These are phyloP conservation scores for Microascus cirrosus DNA, from an alignment of 2,329 filamentous ascomycete species.

Conservation along the genomic window DNA sequence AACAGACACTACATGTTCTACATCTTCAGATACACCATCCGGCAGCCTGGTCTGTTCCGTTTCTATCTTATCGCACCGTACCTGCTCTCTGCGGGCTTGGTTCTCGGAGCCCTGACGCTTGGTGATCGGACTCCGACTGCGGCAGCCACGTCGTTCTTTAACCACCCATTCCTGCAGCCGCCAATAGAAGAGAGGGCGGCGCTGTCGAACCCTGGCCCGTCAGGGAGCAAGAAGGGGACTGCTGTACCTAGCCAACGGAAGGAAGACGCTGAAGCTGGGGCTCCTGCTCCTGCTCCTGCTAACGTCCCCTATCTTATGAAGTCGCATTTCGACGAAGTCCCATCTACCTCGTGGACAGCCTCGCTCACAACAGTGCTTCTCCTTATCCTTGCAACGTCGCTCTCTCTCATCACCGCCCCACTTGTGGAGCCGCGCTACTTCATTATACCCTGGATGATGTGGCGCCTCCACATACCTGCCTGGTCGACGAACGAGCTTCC, in stretches of 20 bases:
- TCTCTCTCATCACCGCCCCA: slow-evolving; percentile 79
- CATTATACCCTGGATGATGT: slow-evolving; percentile 89
- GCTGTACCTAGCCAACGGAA: background rate
- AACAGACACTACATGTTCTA: slow-evolving; percentile 98
- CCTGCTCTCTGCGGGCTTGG: slow-evolving; percentile 50
- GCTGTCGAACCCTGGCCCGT: background rate
- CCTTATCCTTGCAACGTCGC: slow-evolving; percentile 55
- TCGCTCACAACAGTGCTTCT: slow-evolving; percentile 41
- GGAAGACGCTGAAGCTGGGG: background rate
- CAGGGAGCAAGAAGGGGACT: too few species aligned
- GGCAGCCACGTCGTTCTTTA: slow-evolving; percentile 12
- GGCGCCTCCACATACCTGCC: slow-evolving; percentile 67
- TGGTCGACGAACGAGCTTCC: slow-evolving; percentile 14
- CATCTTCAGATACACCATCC: slow-evolving; percentile 74
- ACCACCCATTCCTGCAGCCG: slow-evolving; percentile 16
- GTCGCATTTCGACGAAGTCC: slow-evolving; percentile 12
- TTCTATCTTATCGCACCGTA: slow-evolving; percentile 63
- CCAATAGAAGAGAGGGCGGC: slow-evolving; percentile 1
- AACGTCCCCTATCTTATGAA: slow-evolving; percentile 5
- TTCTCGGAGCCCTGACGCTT: slow-evolving; percentile 50
- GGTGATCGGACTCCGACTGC: background rate
- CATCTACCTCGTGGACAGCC: slow-evolving; percentile 14
- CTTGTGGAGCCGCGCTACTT: slow-evolving; percentile 95
- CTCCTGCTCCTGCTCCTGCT: background rate
- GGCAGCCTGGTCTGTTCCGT: slow-evolving; percentile 49